Base-by-base conservation (phyloP, 805 yeast species). In the Cyberlindnera veronae region DNA sequence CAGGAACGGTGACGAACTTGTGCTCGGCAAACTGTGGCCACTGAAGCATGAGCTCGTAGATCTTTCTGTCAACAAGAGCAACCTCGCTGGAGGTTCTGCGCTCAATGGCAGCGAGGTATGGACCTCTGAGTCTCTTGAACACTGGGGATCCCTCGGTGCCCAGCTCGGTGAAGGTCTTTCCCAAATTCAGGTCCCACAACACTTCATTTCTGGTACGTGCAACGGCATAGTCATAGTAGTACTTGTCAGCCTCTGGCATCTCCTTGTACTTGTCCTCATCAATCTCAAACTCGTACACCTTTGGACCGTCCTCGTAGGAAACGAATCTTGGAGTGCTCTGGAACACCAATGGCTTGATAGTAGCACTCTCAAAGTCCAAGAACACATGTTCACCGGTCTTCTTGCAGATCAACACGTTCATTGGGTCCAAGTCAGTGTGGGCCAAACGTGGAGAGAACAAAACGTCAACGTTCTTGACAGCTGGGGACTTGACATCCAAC, bases 181-280 rank as follows among this genome's bases (percentile, higher is more conserved):
- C 86, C 51, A 90, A 69, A 19, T 81, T 76, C 44, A 76, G 64
- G 64, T 91, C 98, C 90, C 95, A 91, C 42, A 84, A 64, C 52
- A 84, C 81, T 64, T 91, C 95, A 60, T 90, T 88, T 71, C 96
- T 81, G 5, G 98, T 90, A 63, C 91, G 80, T 53, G 80, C 80
- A 62, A 81, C 81, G 81, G 91, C 86, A 65, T 84, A 90, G 54
- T 82, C 81, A 54, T 84, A 85, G 60, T 90, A 90, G 48, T 78
- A 81, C 64, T 83, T 76, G 49, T 87, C 93, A 32, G 75, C 65
- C 30, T 84, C 95, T 36, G 76, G 76, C 64, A 90, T 66, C 40
- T 72, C 66, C 4, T 76, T 77, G 61, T 69, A 90, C 36, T 77
- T 79, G 32, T 84, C 88, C 45, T 87, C 72, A 42, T 89, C 96